Base-by-base conservation (phyloP, 768 basidiomycete genomes). In the Mycena alexandri region DNA sequence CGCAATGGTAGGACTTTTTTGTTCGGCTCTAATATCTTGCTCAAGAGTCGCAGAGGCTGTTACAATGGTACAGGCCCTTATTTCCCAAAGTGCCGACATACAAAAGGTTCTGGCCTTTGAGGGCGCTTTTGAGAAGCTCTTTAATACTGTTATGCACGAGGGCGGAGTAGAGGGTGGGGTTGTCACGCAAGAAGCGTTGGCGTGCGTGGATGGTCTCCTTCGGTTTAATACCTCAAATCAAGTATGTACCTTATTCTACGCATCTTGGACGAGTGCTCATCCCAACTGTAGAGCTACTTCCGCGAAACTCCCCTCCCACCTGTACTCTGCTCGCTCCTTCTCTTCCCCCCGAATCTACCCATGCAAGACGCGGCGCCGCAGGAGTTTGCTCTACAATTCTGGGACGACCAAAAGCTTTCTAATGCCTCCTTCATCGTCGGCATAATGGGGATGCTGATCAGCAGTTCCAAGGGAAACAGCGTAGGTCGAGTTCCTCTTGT, bases 61-160 rank as follows among this genome's bases (percentile, higher is more conserved):
- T 43, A 83, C 89, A 17, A 89, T 96, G 80, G 85, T 96, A 38
- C 93, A 96, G 68, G 82, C 89, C 7, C 83, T 99, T 16, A 88
- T 93, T 42, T 88, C 89, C 0, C 92, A 96, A 72, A 98, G 93
- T 72, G 88, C 93, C 36, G 95, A 98, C 76, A 93, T 99, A 41
- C 97, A 98, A 75, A 99, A 98, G 79, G 90, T 98, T 34, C 88
- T 99, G 50, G 95, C 96, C 0, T 99, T 99, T 73, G 95, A 96
- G 72, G 96, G 98, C 21, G 94, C 93, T 2, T 99, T 99, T 74
- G 98, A 99, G 82, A 94, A 92, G 75, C 85, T 99, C 34, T 95
- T 99, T 80, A 90, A 90, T 61, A 95, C 93, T 53, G 87, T 99
- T 67, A 85, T 87, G 11, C 86, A 88, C 68, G 97, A 98, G 78